phyloP scores from a whole-genome alignment of 768 basidiomycete species.

The Xerocomellus chrysenteron region DNA sequence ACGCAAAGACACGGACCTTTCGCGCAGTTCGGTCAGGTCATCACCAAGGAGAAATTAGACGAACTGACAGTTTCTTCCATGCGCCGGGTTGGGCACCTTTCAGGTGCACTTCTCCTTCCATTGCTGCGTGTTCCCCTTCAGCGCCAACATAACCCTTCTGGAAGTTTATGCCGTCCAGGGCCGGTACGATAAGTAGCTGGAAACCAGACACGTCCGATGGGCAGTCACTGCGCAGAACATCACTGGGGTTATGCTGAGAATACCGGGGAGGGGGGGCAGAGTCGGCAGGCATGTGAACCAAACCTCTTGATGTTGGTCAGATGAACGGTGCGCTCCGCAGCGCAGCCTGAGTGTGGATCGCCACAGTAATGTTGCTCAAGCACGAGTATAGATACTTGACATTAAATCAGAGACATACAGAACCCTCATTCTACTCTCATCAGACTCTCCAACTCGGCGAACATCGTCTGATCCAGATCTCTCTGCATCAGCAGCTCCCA shows the following conservation, averaged over 20 bases:
- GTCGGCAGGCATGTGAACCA: slow-evolving; percentile 36
- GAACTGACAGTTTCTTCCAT: slow-evolving; percentile 72
- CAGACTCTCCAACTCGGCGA: slow-evolving; percentile 77
- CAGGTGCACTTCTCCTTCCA: slow-evolving; percentile 86
- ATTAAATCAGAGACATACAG: slow-evolving; percentile 9
- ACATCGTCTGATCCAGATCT: slow-evolving; percentile 73
- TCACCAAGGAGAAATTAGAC: slow-evolving; percentile 11
- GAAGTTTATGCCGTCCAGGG: slow-evolving; percentile 68
- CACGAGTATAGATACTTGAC: slow-evolving; percentile 5
- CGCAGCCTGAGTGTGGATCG: slow-evolving; percentile 6
- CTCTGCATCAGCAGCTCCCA: slow-evolving; percentile 72
- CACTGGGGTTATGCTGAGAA: slow-evolving; percentile 45
- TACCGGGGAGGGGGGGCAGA: slow-evolving; percentile 58
- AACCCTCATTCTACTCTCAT: slow-evolving; percentile 56
- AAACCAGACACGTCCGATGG: slow-evolving; percentile 34
- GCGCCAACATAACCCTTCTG: slow-evolving; percentile 86
- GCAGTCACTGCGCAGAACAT: slow-evolving; percentile 19
- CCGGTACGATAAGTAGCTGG: slow-evolving; percentile 75
- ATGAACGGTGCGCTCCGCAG: background rate
- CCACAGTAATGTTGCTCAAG: slow-evolving; percentile 4
- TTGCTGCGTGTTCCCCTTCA: slow-evolving; percentile 76
- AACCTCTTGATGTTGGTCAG: slow-evolving; percentile 4
- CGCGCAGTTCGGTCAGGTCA: slow-evolving; percentile 11
- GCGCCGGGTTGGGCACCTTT: slow-evolving; percentile 60
- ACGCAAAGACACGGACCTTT: slow-evolving; percentile 63